phyloP scores from a whole-genome alignment of 768 basidiomycete genomes.

The Boletus coccyginus region DNA sequence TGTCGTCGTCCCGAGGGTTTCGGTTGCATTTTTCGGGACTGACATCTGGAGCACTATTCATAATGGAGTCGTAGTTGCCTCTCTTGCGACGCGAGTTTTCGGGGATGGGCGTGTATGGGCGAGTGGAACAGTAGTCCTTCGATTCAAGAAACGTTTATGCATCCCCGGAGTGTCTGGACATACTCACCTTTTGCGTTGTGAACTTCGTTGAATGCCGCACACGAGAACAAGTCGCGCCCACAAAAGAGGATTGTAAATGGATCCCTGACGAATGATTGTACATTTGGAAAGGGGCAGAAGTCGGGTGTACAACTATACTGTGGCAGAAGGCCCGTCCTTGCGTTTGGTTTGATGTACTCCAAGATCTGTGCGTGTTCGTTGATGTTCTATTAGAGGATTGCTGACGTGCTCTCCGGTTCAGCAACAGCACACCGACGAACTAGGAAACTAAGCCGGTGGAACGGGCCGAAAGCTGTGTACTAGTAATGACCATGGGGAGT shows the following conservation, averaged over 20 bases:
- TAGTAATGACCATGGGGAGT: not conserved
- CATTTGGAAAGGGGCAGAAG: not conserved
- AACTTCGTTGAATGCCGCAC: constrained; percentile 63
- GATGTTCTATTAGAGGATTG: not conserved
- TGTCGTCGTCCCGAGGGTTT: constrained; percentile 59
- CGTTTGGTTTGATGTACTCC: not conserved
- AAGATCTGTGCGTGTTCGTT: not conserved
- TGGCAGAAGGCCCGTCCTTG: too few species aligned
- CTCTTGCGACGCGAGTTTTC: constrained; percentile 67
- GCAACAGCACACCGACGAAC: not conserved
- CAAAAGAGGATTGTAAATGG: constrained; percentile 80
- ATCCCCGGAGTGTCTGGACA: not conserved
- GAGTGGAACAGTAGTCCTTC: constrained; percentile 36
- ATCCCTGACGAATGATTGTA: constrained; percentile 12
- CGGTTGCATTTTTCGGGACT: constrained; percentile 69
- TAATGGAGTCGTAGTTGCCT: constrained; percentile 52
- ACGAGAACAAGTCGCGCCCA: constrained; percentile 89
- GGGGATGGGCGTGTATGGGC: constrained; percentile 64
- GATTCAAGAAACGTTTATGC: not conserved
- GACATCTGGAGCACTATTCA: constrained; percentile 49
- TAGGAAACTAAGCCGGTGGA: not conserved
- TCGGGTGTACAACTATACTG: not conserved
- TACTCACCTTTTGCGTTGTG: constrained; percentile 56
- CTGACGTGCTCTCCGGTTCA: not conserved
- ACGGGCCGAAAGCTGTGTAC: not conserved